phyloP scores from a whole-genome alignment of 768 basidiomycete genomes.

The Kwoniella mangroviensis region DNA sequence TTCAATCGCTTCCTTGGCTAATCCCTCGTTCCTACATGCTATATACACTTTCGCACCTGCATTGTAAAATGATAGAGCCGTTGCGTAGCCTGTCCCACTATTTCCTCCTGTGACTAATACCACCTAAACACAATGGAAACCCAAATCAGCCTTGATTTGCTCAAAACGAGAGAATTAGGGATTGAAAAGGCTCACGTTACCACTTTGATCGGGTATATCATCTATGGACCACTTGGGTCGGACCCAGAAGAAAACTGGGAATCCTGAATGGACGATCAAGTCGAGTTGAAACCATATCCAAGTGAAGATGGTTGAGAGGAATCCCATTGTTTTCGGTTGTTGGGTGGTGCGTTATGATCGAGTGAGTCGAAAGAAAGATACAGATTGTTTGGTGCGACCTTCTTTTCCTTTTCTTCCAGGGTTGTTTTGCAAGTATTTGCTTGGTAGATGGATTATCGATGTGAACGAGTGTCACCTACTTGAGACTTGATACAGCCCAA shows the following conservation, averaged over 20 bases:
- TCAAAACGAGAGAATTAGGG: not conserved
- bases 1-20: slow-evolving; percentile 40
- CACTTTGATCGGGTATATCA: slow-evolving; percentile 45
- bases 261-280: slow-evolving; percentile 30
- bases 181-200: slow-evolving; percentile 36
- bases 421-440: too few relatives aligned
- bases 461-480: too few relatives aligned
- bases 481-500: too few relatives aligned
- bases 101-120: slow-evolving; percentile 51
- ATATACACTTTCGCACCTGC: slow-evolving; percentile 48
- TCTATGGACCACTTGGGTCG: slow-evolving; percentile 35
- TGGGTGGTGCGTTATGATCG: not conserved
- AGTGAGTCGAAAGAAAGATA: not conserved
- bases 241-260: slow-evolving; percentile 45
- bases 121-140: slow-evolving; percentile 22
- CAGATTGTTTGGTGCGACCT: not conserved
- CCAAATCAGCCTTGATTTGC: not conserved
- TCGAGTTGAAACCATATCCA: slow-evolving; percentile 27
- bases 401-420: too few relatives aligned
- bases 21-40: slow-evolving; percentile 36
- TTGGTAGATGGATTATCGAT: too few relatives aligned
- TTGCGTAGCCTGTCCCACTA: slow-evolving; percentile 44
- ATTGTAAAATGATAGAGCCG: slow-evolving; percentile 40
- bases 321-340: slow-evolving; percentile 3
- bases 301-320: slow-evolving; percentile 10